These are phyloP conservation scores for Berkeleyomyces rouxiae DNA, from an alignment of 2,329 filamentous ascomycete species.

Conservation along the genomic window DNA sequence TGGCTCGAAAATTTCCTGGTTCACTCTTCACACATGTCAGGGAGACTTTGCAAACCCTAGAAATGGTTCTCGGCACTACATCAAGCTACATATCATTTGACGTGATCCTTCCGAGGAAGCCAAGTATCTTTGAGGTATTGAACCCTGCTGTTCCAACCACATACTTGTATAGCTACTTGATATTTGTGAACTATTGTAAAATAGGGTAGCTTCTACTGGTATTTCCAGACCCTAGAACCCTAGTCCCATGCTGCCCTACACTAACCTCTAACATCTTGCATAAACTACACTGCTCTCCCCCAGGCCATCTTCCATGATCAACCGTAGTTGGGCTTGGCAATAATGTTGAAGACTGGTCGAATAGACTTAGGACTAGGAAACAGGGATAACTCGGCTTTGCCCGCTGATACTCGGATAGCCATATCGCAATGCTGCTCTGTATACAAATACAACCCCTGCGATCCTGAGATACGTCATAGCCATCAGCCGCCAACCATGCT, in stretches of 20 bases:
- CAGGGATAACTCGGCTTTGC: background rate
- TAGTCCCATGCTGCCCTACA: too few species aligned
- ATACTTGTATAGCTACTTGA: background rate
- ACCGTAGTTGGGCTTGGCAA: background rate
- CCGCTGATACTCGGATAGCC: background rate
- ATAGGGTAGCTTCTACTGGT: background rate
- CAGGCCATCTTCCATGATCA: background rate
- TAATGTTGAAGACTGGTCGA: background rate
- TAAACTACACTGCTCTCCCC: background rate
- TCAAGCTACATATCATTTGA: background rate
- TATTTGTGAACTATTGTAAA: background rate
- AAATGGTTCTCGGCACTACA: background rate
- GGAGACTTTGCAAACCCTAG: background rate
- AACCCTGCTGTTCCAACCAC: background rate
- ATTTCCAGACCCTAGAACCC: too few species aligned
- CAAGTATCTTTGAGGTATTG: background rate
- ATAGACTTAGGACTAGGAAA: background rate
- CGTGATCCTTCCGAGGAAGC: conserved; percentile 1
- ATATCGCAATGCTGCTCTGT: background rate
- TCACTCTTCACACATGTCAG: background rate
- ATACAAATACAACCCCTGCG: background rate
- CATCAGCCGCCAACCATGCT: background rate
- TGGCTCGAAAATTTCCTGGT: background rate
- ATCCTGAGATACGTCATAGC: background rate
- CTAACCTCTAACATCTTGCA: background rate